These are phyloP conservation scores for Ceratocystis variospora DNA, from an alignment of 2,329 filamentous ascomycete species.

Conservation along the genomic window DNA sequence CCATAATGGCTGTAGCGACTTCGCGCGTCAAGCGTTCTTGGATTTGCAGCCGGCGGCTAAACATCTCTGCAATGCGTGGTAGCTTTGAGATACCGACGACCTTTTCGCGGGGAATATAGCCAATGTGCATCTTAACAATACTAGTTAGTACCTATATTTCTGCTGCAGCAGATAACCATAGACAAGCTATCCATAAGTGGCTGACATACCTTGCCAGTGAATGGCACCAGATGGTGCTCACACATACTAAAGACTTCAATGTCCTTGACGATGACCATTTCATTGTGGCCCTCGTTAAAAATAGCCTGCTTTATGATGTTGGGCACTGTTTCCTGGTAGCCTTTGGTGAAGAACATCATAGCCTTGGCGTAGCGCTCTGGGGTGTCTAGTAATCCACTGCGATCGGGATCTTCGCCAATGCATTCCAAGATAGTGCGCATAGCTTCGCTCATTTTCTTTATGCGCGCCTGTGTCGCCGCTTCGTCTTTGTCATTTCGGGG, in stretches of 20 bases:
- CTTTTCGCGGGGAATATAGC: slow-evolving; percentile 82
- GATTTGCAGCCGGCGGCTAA: slow-evolving; percentile 80
- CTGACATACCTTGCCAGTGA: slow-evolving; percentile 67
- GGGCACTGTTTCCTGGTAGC: slow-evolving; percentile 85
- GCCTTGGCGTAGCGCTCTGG: slow-evolving; percentile 89
- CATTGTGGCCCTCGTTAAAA: slow-evolving; percentile 92
- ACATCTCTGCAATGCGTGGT: slow-evolving; percentile 93
- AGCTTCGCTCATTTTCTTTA: slow-evolving; percentile 46
- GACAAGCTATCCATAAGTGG: background rate
- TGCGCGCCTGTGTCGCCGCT: slow-evolving; percentile 27
- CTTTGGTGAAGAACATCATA: slow-evolving; percentile 89
- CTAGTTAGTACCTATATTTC: background rate
- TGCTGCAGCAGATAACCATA: background rate
- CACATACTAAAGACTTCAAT: slow-evolving; percentile 91
- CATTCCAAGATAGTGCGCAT: slow-evolving; percentile 55
- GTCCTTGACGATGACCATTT: slow-evolving; percentile 95
- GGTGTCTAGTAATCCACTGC: slow-evolving; percentile 50
- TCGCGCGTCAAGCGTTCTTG: slow-evolving; percentile 95
- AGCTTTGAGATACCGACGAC: slow-evolving; percentile 94
- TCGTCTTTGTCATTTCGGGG: slow-evolving; percentile 17
- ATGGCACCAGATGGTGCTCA: slow-evolving; percentile 95
- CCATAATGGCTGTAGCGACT: slow-evolving; percentile 83
- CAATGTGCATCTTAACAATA: slow-evolving; percentile 75
- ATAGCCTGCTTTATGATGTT: slow-evolving; percentile 89
- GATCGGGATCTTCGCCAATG: slow-evolving; percentile 52